Evolutionary conservation across 2,329 filamentous ascomycete genomes (phyloP).

Genomic region (Pseudogymnoascus sp.): DNA sequence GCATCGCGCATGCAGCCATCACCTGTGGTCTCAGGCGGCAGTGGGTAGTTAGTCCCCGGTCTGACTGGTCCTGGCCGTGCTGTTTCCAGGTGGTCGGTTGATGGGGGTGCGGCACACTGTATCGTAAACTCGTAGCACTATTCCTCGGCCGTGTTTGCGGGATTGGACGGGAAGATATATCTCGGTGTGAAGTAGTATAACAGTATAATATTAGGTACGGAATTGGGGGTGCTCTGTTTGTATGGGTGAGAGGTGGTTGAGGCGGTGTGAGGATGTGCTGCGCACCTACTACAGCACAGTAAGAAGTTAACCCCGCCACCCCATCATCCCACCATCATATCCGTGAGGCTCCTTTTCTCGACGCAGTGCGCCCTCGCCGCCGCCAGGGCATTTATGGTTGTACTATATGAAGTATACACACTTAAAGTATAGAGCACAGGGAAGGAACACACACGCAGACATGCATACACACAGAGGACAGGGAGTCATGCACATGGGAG

Average conservation of each 20-base stretch:
- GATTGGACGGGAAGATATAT: neutral
- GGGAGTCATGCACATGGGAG: neutral
- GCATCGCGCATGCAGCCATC: neutral
- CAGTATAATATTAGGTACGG: neutral
- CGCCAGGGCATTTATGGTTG: neutral
- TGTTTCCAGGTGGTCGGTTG: neutral
- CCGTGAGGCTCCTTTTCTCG: neutral
- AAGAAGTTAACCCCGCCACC: neutral
- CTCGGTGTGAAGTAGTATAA: neutral
- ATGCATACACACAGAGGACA: neutral
- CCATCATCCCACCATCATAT: neutral
- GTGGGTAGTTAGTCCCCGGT: neutral
- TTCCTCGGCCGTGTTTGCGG: neutral
- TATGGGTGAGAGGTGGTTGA: neutral
- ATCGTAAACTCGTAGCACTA: neutral
- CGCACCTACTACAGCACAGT: neutral
- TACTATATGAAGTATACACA: neutral
- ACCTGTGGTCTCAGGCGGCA: neutral
- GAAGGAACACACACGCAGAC: neutral
- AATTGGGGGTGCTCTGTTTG: too few species aligned
- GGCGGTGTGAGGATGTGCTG: neutral
- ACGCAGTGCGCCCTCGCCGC: neutral
- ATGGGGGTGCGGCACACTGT: neutral
- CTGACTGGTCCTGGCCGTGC: neutral
- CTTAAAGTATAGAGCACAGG: neutral